Evolutionary conservation across 1,284 basidiomycete species (phyloP), one percentile per base, ranked within the genome.

Genomic region (Irpex sp.): DNA sequence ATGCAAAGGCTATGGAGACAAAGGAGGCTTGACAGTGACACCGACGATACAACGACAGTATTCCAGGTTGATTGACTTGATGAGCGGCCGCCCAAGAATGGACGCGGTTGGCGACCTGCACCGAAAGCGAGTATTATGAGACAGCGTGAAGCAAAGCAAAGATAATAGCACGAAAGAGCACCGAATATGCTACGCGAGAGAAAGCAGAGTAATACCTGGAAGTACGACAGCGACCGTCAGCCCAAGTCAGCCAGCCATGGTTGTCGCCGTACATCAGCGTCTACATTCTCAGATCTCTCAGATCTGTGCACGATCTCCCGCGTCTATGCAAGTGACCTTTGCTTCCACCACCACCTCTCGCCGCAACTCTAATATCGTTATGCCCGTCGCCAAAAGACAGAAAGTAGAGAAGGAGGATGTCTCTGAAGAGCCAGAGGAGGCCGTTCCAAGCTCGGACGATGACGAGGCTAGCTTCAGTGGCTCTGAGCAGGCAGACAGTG

Each of bases 381-480:
- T 76, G 74, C 67, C 73, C 53, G 68, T 69, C 8, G 47, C 71
- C 13, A 74, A 75, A 67, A 68, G 67, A 33, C 72, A 69, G 61
- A 75, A 72, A 59, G 61, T 49, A 11, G 47, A 63, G 4, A 53
- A 60, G 3, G 65, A 67, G n/a, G 68, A 68, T 19, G 66, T 65
- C 36, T 58, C 61, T 8, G 66, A 51, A 55, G 68, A 59, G 70
- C 66, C 51, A 13, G 58, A 39, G 51, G 57, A 49, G 5, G 36
- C 1, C 31, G 19, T 57, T 15, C 19, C 4, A 31, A 37, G 39
- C 49, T 46, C 57, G 17, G 65, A 66, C 46, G 73, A 75, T 35
- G 33, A 55, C 7, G 53, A 55, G 68, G 71, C 47, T 71, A 72
- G 50, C 74, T 73, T 33, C 71, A 55, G 68, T 43, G 75, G 74